Percentiles rank a stretch among this genome's conserved stretches.
These are phyloP conservation scores for Metschnikowia colocasiae DNA, from an alignment of 805 yeast genomes.

Conservation along the genomic window DNA sequence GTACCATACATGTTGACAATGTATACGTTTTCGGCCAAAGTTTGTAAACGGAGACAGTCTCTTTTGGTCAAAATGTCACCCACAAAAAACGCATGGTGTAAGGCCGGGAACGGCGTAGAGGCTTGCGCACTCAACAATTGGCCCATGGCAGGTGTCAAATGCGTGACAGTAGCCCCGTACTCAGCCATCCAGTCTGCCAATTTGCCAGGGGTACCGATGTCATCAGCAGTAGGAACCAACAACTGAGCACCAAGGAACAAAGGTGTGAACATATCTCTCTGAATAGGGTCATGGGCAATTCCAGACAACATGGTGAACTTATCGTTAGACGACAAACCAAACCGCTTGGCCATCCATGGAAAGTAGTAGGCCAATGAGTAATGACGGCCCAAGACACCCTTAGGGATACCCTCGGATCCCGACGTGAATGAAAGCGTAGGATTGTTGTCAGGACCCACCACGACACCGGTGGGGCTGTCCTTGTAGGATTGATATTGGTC, in stretches of 20 bases:
- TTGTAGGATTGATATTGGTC: constrained; percentile 42
- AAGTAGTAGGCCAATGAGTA: constrained; percentile 94
- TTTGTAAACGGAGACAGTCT: constrained; percentile 90
- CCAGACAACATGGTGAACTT: constrained; percentile 97
- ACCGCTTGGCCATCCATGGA: constrained; percentile 96
- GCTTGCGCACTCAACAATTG: constrained; percentile 96
- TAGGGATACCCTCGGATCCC: constrained; percentile 97
- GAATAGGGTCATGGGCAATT: constrained; percentile 98
- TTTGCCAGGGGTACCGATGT: constrained; percentile 97
- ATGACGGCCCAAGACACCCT: constrained; percentile 98
- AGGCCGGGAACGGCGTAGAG: constrained; percentile 71
- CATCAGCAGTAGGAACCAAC: constrained; percentile 92
- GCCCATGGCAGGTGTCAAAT: constrained; percentile 99
- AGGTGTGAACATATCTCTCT: constrained; percentile 98
- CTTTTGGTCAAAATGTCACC: constrained; percentile 97
- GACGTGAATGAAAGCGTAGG: constrained; percentile 96
- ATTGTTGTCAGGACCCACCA: constrained; percentile 96
- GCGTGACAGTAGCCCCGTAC: constrained; percentile 92
- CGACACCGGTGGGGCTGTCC: constrained; percentile 71
- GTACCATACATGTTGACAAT: constrained; percentile 99
- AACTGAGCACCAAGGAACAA: constrained; percentile 91
- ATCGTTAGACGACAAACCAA: constrained; percentile 73
- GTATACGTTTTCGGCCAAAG: constrained; percentile 81
- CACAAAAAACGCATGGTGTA: constrained; percentile 96
- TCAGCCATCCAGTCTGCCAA: constrained; percentile 96